These are phyloP conservation scores for Brasenia schreberi DNA, from an alignment of 164 flowering plant species.

Conservation along the genomic window DNA sequence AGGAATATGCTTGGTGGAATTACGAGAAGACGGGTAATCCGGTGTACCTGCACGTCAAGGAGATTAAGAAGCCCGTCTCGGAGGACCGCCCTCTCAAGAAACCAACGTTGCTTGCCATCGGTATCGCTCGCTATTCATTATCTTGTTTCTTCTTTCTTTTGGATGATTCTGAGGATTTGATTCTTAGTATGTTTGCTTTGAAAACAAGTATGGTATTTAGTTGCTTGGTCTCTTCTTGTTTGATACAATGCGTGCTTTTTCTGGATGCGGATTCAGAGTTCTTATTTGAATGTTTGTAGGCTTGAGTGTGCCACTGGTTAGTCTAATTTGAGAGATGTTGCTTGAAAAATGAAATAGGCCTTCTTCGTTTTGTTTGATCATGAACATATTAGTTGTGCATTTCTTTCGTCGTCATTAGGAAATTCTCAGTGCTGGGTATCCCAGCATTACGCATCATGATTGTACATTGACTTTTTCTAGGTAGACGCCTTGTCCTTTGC, in stretches of 20 bases:
- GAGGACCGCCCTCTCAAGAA: conserved; percentile 92
- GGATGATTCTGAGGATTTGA: not conserved
- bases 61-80: conserved; percentile 44
- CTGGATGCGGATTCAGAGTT: not conserved
- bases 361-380: not conserved
- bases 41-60: conserved; percentile 76
- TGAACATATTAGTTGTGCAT: not conserved
- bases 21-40: conserved; percentile 82
- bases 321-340: not conserved
- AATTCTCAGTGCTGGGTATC: too few relatives aligned
- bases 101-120: conserved; percentile 84
- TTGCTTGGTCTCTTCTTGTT: not conserved
- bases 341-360: not conserved
- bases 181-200: not conserved
- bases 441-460: too few relatives aligned
- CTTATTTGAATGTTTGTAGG: too few relatives aligned
- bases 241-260: not conserved
- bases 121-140: conserved; percentile 21
- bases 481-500: too few relatives aligned
- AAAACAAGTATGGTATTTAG: not conserved
- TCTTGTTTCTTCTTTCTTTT: not conserved
- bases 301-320: not conserved
- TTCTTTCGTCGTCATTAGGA: not conserved
- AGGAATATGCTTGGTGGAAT: conserved; percentile 71
- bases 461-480: too few relatives aligned